Conservation (phyloP, 1,139 yeast species). For the Suhomyces kunorum region DNA sequence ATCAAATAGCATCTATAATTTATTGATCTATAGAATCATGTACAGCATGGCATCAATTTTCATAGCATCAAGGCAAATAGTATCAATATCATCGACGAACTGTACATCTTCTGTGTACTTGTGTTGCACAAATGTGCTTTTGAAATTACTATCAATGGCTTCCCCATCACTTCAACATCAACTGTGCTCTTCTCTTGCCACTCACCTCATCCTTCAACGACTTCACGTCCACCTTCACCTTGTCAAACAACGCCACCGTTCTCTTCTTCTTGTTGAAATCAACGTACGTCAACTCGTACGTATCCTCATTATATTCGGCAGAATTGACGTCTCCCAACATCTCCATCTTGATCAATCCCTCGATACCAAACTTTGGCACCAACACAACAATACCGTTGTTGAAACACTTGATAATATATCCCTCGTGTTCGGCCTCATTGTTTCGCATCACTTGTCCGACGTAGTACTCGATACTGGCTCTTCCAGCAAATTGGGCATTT, state of each 20-base stretch:
- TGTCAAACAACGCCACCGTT: constrained; percentile 76
- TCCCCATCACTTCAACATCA: constrained; percentile 56
- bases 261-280: constrained; percentile 45
- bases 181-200: constrained; percentile 90
- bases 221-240: constrained; percentile 77
- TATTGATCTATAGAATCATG: no score
- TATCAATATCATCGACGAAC: no score
- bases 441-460: constrained; percentile 97
- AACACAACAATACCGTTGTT: constrained; percentile 93
- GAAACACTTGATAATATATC: constrained; percentile 88
- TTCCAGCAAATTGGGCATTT: constrained; percentile 98
- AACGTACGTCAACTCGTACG: constrained; percentile 63
- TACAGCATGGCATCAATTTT: no score
- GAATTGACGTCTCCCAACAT: constrained; percentile 65
- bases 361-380: constrained; percentile 97
- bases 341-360: constrained; percentile 84
- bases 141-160: no score
- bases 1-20: no score
- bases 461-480: constrained; percentile 95
- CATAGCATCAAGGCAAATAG: no score
- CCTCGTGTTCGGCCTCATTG: constrained; percentile 74
- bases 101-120: no score
- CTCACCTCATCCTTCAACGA: constrained; percentile 83
- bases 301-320: constrained; percentile 76
- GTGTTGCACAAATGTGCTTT: no score